Base-by-base conservation (phyloP, 148 eudicot species). In the Amaranthus hypochondriacus region DNA sequence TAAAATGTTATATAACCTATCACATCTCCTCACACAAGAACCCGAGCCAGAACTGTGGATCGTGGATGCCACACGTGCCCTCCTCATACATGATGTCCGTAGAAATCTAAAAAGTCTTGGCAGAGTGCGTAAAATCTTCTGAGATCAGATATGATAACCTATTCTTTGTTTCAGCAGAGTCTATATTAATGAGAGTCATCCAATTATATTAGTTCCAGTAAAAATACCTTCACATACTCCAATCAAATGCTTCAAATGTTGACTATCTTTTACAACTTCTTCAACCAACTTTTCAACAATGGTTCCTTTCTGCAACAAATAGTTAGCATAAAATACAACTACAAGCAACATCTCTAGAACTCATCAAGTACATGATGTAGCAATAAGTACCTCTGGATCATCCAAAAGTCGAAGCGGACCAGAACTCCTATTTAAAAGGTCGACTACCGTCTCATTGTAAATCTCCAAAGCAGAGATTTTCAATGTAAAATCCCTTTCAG, bases 391-490 rank as follows among this genome's bases (percentile, higher is more conserved):
- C 99, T 95, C 99, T 47, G 97, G 99, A 78, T 95, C 99, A 86
- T 95, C 99, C 77, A 95, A 78, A 80, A 95, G 94, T 72, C 99
- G 88, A 75, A 95, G 99, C 68, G 85, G 84, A 62, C 92, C 93
- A 79, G 96, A 83, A 53, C 83, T 88, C 51, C 94, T 89, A 68
- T 90, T 95, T 57, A 92, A 80, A 62, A 95, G 92, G 69, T 95
- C 99, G 21, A 87, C 82, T 9, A 95, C 99, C 64, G 92, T 92
- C 82, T 95, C 99, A 68, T 95, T 95, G 75, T 92, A 95, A 55
- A 95, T 92, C 78, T 96, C 99, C 80, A 96, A 61, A 39, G 96
- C 99, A 66, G 99, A 96, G 60, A 96, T 78, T 76, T 90, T 92
- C 39, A 90, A 68, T 4, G 78, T 56, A 75, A 84, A 96, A 7